Conservation (phyloP, 345 rosid genomes). For the Aurinia saxatilis region DNA sequence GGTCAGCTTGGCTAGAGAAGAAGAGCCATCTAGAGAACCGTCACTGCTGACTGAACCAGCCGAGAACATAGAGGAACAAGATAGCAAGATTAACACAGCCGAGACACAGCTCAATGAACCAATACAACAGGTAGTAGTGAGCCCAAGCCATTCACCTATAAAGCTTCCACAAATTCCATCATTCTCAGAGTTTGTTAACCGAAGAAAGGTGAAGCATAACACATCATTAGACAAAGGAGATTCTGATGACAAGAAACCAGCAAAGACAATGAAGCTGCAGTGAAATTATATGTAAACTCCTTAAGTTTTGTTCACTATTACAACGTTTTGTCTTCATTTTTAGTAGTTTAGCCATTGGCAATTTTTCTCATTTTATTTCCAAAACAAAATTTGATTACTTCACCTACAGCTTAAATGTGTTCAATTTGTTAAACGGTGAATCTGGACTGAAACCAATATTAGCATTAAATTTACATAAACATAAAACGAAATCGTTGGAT, state of each 20-base stretch:
- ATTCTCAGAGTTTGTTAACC: constrained; percentile 68
- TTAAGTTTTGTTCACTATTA: no score
- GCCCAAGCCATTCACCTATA: constrained; percentile 19
- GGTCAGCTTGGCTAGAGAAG: constrained; percentile 20
- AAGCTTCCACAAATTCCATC: constrained; percentile 57
- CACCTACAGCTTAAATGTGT: no score
- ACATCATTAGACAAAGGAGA: constrained; percentile 20
- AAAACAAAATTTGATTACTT: no score
- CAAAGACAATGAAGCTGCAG: constrained; percentile 54
- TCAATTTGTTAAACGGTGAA: no score
- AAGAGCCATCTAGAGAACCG: constrained; percentile 4
- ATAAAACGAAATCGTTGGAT: not conserved
- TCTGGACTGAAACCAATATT: no score
- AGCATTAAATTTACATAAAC: no score
- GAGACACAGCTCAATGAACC: constrained; percentile 13
- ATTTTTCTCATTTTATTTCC: no score
- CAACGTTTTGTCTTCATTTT: no score
- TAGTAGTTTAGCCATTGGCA: no score
- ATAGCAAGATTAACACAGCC: not conserved
- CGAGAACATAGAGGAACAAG: constrained; percentile 7
- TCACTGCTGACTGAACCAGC: not conserved
- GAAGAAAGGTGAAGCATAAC: constrained; percentile 30
- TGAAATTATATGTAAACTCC: not conserved
- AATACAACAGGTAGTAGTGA: not conserved
- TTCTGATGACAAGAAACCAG: constrained; percentile 25